Conservation (phyloP, 169 alveolate species). For the Cryptosporidium xiaoi region DNA sequence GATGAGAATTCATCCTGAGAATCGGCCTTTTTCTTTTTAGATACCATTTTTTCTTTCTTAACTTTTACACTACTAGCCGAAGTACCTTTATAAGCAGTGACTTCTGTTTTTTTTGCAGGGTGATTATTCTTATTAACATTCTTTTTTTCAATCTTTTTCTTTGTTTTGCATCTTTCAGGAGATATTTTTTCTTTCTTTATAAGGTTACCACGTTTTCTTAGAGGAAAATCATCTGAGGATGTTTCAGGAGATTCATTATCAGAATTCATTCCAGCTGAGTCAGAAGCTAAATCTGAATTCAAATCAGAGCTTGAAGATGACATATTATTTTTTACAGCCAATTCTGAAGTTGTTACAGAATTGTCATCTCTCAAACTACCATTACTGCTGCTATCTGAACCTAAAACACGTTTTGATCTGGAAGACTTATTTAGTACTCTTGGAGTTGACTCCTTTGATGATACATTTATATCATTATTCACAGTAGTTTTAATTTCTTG, state of each 20-base stretch:
- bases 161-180: neutral
- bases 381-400: constrained; percentile 40
- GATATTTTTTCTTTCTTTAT: constrained; percentile 24
- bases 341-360: neutral
- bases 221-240: constrained; percentile 2
- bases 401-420: constrained; percentile 49
- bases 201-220: neutral
- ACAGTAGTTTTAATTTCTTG: neutral
- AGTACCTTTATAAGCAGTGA: neutral
- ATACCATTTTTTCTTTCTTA: neutral
- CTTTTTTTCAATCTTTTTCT: neutral
- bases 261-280: neutral
- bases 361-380: constrained; percentile 7
- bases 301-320: neutral
- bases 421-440: constrained; percentile 40
- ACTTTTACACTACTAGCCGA: neutral
- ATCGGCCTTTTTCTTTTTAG: constrained; percentile 1
- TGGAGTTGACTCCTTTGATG: constrained; percentile 73
- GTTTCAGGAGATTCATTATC: constrained; percentile 3
- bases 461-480: neutral
- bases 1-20: constrained; percentile 23
- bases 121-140: neutral
- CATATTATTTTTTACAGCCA: no score
- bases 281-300: constrained; percentile 19
- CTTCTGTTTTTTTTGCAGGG: neutral